Evolutionary conservation across 805 yeast genomes (phyloP).

Genomic region (Lachancea mirantina): DNA sequence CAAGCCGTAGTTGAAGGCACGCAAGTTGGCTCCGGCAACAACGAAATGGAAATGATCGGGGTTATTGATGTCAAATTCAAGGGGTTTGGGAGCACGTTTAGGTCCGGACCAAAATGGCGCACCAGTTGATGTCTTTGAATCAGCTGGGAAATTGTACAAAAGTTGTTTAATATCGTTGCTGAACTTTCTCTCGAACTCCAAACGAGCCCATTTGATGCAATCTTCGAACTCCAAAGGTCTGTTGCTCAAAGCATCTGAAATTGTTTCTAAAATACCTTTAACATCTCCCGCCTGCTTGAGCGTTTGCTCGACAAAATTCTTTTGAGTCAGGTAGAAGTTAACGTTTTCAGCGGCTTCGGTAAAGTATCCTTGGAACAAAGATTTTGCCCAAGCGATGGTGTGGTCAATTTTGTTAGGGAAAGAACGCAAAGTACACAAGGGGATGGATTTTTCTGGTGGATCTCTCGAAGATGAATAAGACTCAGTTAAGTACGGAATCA

Average conservation of each 20-base stretch:
- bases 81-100: slow-evolving; percentile 90
- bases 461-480: slow-evolving; percentile 94
- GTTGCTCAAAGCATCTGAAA: slow-evolving; percentile 62
- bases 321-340: slow-evolving; percentile 82
- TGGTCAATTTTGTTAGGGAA: slow-evolving; percentile 98
- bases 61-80: slow-evolving; percentile 66
- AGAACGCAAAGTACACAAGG: slow-evolving; percentile 92
- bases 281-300: slow-evolving; percentile 90
- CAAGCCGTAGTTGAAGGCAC: slow-evolving; percentile 85
- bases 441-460: slow-evolving; percentile 97
- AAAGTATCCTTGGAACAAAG: slow-evolving; percentile 86
- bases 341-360: slow-evolving; percentile 90
- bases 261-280: slow-evolving; percentile 76
- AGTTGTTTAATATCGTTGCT: slow-evolving; percentile 83
- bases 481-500: slow-evolving; percentile 89
- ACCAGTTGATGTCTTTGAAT: slow-evolving; percentile 84
- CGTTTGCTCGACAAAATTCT: slow-evolving; percentile 85
- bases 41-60: slow-evolving; percentile 76
- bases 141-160: slow-evolving; percentile 89
- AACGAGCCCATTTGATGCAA: slow-evolving; percentile 91
- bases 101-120: slow-evolving; percentile 98
- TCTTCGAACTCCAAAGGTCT: slow-evolving; percentile 90
- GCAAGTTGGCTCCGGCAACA: slow-evolving; percentile 82
- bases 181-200: slow-evolving; percentile 79
- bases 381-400: slow-evolving; percentile 98